Evolutionary conservation across 2,329 filamentous ascomycete species (phyloP), one percentile per base, ranked within the genome.

Genomic region (Ustilaginoidea virens): DNA sequence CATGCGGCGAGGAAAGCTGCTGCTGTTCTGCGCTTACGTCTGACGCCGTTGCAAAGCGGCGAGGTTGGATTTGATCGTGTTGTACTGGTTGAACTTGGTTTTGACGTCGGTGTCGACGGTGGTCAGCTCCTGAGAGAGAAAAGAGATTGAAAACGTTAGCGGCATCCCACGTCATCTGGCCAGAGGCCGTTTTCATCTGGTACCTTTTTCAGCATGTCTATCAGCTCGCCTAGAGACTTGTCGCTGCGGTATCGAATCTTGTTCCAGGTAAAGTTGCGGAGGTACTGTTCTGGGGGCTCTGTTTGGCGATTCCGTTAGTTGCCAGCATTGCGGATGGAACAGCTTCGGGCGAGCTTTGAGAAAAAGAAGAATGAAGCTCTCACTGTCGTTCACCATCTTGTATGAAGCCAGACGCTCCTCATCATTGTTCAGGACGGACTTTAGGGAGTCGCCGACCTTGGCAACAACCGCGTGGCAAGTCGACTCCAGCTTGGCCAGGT

Each of bases 81-180:
- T 94, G 63, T 96, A 94, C 58, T 94, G 86, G 52, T 72, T 81
- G 60, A 87, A 86, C 56, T 96, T 96, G 47, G 71, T 68, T 54
- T 92, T 92, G 56, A 96, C 81, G 51, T 96, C 90, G 52, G 85
- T 93, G 61, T 98, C 90, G 48, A 92, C 83, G 32, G 81, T 90
- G 36, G 75, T 67, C 31, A 92, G 70, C 60, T 96, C 90, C 80
- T 90, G 25, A n/a, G 21, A 7, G 21, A 7, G 11, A 12, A 12
- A 14, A 6, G 5, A 12, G 12, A 20, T 11, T 23, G 11, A 19
- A 8, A 6, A 18, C 15, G 11, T 28, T 15, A 27, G 19, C 29
- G 23, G 33, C 23, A 10, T n/a, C 17, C 5, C 8, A 10, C 12
- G 2, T 22, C 21, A 9, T 23, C 16, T 17, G 8, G 9, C 10